phyloP scores from a whole-genome alignment of 2,329 filamentous ascomycete genomes.

The Bipolaris victoriae region DNA sequence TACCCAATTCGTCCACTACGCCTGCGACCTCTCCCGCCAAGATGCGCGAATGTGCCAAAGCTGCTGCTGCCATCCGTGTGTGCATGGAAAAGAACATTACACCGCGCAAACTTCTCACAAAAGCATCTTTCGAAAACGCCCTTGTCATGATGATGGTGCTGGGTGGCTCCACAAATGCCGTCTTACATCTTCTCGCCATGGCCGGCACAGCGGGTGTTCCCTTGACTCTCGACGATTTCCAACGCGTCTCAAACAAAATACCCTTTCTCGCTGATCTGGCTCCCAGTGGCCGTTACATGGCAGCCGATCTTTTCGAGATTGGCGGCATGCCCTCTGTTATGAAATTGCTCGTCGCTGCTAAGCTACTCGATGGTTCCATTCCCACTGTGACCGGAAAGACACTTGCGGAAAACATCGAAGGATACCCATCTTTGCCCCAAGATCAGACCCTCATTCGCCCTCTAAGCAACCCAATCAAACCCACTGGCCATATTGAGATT shows the following conservation, averaged over 20 bases:
- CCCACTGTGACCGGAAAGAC: conserved; percentile 85
- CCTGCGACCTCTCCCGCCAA: conserved; percentile 83
- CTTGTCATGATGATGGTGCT: conserved; percentile 89
- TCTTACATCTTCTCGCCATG: conserved; percentile 90
- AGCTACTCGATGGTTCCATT: conserved; percentile 77
- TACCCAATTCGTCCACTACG: conserved; percentile 84
- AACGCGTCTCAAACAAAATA: conserved; percentile 79
- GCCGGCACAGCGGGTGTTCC: conserved; percentile 81
- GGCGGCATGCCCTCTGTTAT: conserved; percentile 86
- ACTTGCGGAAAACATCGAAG: conserved; percentile 78
- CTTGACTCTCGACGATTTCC: conserved; percentile 81
- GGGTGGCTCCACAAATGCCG: conserved; percentile 88
- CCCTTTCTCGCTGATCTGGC: conserved; percentile 87
- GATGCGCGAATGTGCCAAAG: conserved; percentile 83
- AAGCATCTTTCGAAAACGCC: conserved; percentile 83
- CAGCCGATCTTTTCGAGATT: conserved; percentile 86
- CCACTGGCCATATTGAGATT: conserved; percentile 85
- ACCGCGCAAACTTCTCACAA: conserved; percentile 79
- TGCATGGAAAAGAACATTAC: conserved; percentile 85
- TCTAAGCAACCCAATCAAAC: conserved; percentile 82
- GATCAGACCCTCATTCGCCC: conserved; percentile 84
- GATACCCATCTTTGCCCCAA: conserved; percentile 76
- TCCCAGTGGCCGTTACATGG: conserved; percentile 82
- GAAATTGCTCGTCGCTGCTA: conserved; percentile 79
- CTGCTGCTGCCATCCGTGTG: conserved; percentile 75